Conservation (phyloP, 257 asterid genomes). For the Cinchona pubescens region DNA sequence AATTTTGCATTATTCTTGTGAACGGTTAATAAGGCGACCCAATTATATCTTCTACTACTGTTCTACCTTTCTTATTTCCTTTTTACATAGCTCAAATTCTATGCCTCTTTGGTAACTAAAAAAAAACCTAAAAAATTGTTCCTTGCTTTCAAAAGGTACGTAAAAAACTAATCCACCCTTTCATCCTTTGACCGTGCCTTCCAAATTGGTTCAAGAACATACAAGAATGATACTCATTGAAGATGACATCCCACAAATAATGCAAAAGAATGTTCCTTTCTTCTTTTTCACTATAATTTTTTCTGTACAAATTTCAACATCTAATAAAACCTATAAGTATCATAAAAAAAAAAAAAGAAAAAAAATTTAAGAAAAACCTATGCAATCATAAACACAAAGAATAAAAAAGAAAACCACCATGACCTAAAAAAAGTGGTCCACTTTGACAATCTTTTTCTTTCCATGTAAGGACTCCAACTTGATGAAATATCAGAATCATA, state of each 20-base stretch:
- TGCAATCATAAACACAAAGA: slow-evolving; percentile 31
- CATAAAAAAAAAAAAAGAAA: not conserved
- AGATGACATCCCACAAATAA: slow-evolving; percentile 10
- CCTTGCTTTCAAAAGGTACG: not conserved
- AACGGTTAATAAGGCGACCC: not conserved
- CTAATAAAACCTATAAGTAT: not conserved
- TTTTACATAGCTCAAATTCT: not conserved
- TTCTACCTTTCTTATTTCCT: not conserved
- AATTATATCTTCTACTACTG: not conserved
- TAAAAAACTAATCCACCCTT: not conserved
- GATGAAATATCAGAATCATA: slow-evolving; percentile 61
- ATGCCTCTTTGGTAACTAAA: not conserved
- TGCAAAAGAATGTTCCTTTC: slow-evolving; percentile 25
- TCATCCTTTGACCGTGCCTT: not conserved
- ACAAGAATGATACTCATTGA: slow-evolving; percentile 14
- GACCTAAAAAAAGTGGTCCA: slow-evolving; percentile 31
- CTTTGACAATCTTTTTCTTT: slow-evolving; percentile 25
- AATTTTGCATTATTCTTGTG: not conserved
- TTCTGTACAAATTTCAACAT: not conserved
- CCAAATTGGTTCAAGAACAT: slow-evolving; percentile 5
- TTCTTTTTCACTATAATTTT: slow-evolving; percentile 2
- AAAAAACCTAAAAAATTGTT: slow-evolving; percentile 2
- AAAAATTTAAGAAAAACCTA: not conserved
- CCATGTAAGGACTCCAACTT: slow-evolving; percentile 32
- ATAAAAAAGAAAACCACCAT: slow-evolving; percentile 20